Conservation (phyloP, 805 yeast genomes). For the Myxozyma melibiosi region DNA sequence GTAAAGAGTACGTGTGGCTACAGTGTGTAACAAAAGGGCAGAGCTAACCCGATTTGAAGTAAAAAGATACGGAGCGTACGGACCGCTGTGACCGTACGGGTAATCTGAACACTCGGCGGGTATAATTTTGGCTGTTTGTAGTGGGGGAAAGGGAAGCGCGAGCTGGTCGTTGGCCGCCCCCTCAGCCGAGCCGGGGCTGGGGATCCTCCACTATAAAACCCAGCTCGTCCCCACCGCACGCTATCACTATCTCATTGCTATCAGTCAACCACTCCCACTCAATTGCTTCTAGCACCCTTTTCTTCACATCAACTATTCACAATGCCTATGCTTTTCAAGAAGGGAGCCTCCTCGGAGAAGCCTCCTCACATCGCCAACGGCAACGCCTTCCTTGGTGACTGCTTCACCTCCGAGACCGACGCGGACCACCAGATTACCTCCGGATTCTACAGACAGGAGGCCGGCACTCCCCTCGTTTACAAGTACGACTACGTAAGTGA, state of each 20-base stretch:
- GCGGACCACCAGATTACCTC: slow-evolving; percentile 61
- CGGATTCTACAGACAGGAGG: slow-evolving; percentile 71
- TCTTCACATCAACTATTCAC: slow-evolving; percentile 5
- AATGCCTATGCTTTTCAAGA: slow-evolving; percentile 34
- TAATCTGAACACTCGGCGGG: no score
- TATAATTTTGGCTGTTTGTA: not conserved
- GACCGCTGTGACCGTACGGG: no score
- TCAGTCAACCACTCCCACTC: not conserved
- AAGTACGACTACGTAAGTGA: slow-evolving; percentile 48
- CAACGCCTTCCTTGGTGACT: slow-evolving; percentile 71
- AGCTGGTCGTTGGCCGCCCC: not conserved
- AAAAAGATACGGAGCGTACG: no score
- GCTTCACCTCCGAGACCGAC: slow-evolving; percentile 62
- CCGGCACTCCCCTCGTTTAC: slow-evolving; percentile 70
- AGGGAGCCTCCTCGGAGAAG: slow-evolving; percentile 38
- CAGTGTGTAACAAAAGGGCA: no score
- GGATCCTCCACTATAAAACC: not conserved
- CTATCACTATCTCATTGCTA: not conserved
- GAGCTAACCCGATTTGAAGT: no score
- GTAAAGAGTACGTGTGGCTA: no score
- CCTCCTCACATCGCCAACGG: slow-evolving; percentile 64
- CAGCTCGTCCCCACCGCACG: not conserved
- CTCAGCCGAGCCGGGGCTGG: not conserved
- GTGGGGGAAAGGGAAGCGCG: not conserved
- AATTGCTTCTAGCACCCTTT: not conserved